Evolutionary conservation across 192 early-diverging fungal species (phyloP), one percentile per base, ranked within the genome.

Genomic region (Podochytrium sp.): DNA sequence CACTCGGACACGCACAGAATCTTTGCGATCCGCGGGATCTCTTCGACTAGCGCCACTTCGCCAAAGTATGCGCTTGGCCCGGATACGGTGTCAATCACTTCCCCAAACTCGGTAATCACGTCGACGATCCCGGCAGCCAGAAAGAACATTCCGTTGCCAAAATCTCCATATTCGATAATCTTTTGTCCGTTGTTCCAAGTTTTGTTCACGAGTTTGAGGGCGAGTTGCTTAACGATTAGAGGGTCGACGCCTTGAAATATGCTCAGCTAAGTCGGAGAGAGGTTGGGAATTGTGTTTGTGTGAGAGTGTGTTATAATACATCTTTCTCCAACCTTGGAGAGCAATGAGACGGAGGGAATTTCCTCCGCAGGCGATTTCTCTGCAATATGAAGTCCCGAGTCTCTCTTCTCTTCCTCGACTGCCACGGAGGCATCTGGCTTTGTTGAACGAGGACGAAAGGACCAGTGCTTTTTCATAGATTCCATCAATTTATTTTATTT

Each of bases 21-120:
- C 16, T 76, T 68, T 27, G 82, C 84, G 16, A 78, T 85, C 34
- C 84, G 65, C 14, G 84, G 83, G 30, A 85, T 80, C 40, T 79
- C 52, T 65, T 85, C 74, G 14, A 87, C 66, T n/a, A 89, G 71
- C 38, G 86, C 81, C 0, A 87, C 86, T 76, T 87, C 86, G 39
- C 86, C 86, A 71, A 87, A 87, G 52, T 65, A 87, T n/a, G 80
- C 62, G 40, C 71, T 64, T 37, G 77, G 78, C 2, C 76, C 73
- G 30, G 51, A 65, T 12, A 75, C 78, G 34, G 67, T 73, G 79
- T 88, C 76, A 42, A 79, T 70, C 27, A 75, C 58, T 27, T 82
- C 77, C 12, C 84, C 84, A 68, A 82, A 85, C 66, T 86, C 80
- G 32, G 75, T 65, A 29, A 83, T 62, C 2, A 87, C 83, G 40